phyloP scores from a whole-genome alignment of 371 early-diverging fungal genomes.

The Mucor piriformis region DNA sequence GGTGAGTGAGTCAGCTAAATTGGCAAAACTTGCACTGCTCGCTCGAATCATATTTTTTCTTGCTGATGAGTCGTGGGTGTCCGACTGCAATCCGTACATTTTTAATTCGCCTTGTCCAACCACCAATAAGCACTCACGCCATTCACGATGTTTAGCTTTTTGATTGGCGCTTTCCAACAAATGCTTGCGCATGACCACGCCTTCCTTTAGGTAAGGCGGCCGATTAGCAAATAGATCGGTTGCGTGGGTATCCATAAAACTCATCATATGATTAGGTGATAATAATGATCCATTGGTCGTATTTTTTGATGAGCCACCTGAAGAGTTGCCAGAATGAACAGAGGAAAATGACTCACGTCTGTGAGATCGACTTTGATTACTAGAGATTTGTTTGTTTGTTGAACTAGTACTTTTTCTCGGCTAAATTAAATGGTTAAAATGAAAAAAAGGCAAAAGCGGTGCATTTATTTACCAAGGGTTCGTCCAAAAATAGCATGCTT shows the following conservation, averaged over 20 bases:
- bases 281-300: slow-evolving; percentile 9
- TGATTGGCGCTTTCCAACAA: slow-evolving; percentile 74
- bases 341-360: slow-evolving; percentile 26
- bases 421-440: slow-evolving; percentile 6
- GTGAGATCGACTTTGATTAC: not conserved
- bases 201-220: slow-evolving; percentile 67
- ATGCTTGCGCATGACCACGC: slow-evolving; percentile 87
- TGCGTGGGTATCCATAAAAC: slow-evolving; percentile 26
- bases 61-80: slow-evolving; percentile 30
- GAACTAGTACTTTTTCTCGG: slow-evolving; percentile 36
- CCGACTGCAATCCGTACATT: slow-evolving; percentile 71
- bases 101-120: slow-evolving; percentile 76
- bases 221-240: slow-evolving; percentile 30
- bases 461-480: slow-evolving; percentile 23
- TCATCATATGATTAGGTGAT: slow-evolving; percentile 26
- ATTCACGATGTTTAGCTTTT: slow-evolving; percentile 83
- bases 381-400: not conserved
- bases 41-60: slow-evolving; percentile 35
- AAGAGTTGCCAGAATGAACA: slow-evolving; percentile 7
- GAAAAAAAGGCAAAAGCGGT: not conserved
- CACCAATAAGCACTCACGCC: slow-evolving; percentile 81
- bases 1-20: slow-evolving; percentile 47
- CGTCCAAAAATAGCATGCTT: slow-evolving; percentile 35
- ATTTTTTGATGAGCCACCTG: slow-evolving; percentile 4
- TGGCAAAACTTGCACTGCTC: slow-evolving; percentile 35